Evolutionary conservation across 2,329 filamentous ascomycete species (phyloP), one percentile per base, ranked within the genome.

Genomic region (Cladobotryum protrusum): DNA sequence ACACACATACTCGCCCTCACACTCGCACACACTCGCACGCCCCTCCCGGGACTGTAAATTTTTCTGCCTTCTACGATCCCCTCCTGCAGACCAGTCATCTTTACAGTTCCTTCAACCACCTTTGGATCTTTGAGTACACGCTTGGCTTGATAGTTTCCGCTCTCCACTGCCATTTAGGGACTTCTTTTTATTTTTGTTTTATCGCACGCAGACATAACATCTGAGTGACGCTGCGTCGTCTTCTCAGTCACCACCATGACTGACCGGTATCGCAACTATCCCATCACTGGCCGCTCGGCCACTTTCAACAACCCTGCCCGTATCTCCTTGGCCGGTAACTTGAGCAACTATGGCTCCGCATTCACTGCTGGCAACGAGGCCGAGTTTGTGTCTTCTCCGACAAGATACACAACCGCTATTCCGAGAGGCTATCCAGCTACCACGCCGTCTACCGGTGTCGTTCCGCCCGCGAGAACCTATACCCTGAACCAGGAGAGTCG

Each of bases 401-500:
- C 59, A 35, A 57, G 58, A 45, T 63, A 60, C 56, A 55, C 67
- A 57, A 55, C 67, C 56, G 47, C 67, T 29, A 59, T 62, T 18
- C 61, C 68, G 18, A 57, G 67, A 52, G 63, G 59, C 50, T 68
- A 69, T 46, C 61, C 62, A 29, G 62, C 62, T 29, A 59, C 67
- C 18, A 60, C 60, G 48, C 62, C 68, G 61, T 57, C 67, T 46
- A 62, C 63, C 49, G 66, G 57, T 48, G 65, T 56, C 53, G 60
- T 62, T 45, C 66, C 67, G 36, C 75, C 72, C 9, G 74, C 77
- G 15, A 78, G 77, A 44, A 77, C 78, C 11, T 83, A 83, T 58
- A 76, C 77, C 47, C 45, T 81, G 48, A 72, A 72, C 49, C 74
- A 77, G 43, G 79, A 83, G 40, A 69, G 74, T 34, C 59, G 75